Evolutionary conservation across 2,329 filamentous ascomycete genomes (phyloP).

Genomic region (Aspergillus pseudonomiae): DNA sequence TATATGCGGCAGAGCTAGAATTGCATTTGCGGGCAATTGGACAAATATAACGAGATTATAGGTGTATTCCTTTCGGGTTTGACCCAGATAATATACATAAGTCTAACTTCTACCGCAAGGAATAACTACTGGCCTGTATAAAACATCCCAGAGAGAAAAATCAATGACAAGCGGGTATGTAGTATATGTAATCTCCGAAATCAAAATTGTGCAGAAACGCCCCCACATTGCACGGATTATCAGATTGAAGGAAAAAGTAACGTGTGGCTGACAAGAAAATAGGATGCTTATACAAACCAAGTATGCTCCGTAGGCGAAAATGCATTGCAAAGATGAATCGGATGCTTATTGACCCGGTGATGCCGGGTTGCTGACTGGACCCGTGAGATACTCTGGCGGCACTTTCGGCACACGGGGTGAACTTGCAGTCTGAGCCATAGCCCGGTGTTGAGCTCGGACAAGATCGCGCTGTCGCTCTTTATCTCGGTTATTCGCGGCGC

Average conservation of each 20-base stretch:
- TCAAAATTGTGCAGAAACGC: constrained; percentile 9
- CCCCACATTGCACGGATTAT: constrained; percentile 7
- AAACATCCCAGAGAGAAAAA: neutral
- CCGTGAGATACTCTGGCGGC: constrained; percentile 49
- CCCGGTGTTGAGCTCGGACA: constrained; percentile 47
- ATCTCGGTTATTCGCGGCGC: constrained; percentile 43
- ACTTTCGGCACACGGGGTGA: constrained; percentile 52
- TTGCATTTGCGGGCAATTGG: neutral
- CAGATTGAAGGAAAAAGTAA: neutral
- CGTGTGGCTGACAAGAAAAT: constrained; percentile 8
- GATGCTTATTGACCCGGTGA: constrained; percentile 32
- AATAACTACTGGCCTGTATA: constrained; percentile 4
- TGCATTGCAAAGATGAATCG: neutral
- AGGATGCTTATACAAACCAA: neutral
- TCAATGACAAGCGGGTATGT: constrained; percentile 5
- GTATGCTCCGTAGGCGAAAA: neutral
- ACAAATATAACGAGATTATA: neutral
- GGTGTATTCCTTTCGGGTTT: neutral
- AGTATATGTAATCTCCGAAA: constrained; percentile 13
- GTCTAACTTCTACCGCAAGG: constrained; percentile 6
- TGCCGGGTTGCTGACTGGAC: constrained; percentile 38
- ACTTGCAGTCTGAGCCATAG: constrained; percentile 40
- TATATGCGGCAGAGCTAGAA: neutral
- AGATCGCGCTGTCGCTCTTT: constrained; percentile 50
- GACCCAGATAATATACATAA: constrained; percentile 8